A percentile compares a stretch with the other conserved stretches of the same genome.
These are phyloP conservation scores for Yamadazyma jaroonii DNA, from an alignment of 1,139 yeast genomes.

Conservation along the genomic window DNA sequence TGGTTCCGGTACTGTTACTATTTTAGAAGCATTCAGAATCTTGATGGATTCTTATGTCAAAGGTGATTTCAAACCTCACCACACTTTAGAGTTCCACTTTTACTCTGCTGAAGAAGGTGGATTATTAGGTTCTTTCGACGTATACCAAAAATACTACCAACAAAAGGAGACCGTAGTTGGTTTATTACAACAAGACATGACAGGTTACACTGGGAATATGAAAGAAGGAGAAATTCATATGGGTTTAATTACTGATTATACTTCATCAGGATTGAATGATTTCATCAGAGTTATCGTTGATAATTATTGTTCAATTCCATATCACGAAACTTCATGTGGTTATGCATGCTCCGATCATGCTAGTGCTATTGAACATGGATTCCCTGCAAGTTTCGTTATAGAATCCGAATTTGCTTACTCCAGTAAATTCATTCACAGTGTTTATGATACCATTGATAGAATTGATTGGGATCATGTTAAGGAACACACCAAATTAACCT, in stretches of 20 bases:
- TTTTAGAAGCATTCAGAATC: slow-evolving; percentile 70
- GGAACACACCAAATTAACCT: slow-evolving; percentile 73
- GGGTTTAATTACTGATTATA: slow-evolving; percentile 78
- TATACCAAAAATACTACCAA: slow-evolving; percentile 56
- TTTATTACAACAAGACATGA: slow-evolving; percentile 95
- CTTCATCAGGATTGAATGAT: slow-evolving; percentile 54
- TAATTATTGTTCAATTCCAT: slow-evolving; percentile 63
- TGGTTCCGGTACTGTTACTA: slow-evolving; percentile 84
- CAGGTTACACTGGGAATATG: slow-evolving; percentile 70
- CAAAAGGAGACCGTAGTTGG: slow-evolving; percentile 59
- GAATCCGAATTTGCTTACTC: slow-evolving; percentile 68
- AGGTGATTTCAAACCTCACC: slow-evolving; percentile 52
- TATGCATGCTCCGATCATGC: slow-evolving; percentile 95
- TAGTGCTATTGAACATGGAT: slow-evolving; percentile 78
- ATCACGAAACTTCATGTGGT: slow-evolving; percentile 77
- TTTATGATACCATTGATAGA: slow-evolving; percentile 77
- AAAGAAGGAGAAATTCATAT: slow-evolving; percentile 59
- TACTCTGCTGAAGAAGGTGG: slow-evolving; percentile 97
- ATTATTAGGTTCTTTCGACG: slow-evolving; percentile 78
- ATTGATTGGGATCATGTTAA: slow-evolving; percentile 73
- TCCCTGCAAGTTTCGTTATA: slow-evolving; percentile 77
- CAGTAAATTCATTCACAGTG: slow-evolving; percentile 72
- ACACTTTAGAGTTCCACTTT: slow-evolving; percentile 88
- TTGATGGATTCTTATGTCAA: slow-evolving; percentile 36
- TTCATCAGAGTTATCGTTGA: slow-evolving; percentile 62